Evolutionary conservation across 176 grass and related monocot species (phyloP).

Genomic region (Eleusine coracana): DNA sequence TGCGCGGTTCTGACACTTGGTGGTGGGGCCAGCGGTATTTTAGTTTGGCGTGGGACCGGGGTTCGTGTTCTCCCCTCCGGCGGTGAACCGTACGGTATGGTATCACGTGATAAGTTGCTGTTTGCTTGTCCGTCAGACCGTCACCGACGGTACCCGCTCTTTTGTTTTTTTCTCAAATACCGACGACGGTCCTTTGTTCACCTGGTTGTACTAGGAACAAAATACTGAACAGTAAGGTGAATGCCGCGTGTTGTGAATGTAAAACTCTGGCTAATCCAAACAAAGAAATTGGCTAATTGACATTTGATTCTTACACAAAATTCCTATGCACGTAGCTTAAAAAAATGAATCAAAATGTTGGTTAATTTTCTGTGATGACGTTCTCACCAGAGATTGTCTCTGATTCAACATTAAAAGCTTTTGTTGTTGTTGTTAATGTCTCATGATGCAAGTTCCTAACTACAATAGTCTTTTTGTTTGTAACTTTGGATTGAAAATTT

Average conservation of each 20-base stretch:
- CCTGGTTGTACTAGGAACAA: too few relatives aligned
- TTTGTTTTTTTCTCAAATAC: too few relatives aligned
- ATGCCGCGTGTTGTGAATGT: not conserved
- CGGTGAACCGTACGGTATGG: not conserved
- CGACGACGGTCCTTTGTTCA: too few relatives aligned
- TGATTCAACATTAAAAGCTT: too few relatives aligned
- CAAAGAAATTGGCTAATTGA: not conserved
- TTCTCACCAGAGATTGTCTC: too few relatives aligned
- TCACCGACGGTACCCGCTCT: too few relatives aligned
- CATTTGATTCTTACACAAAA: not conserved
- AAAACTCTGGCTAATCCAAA: not conserved
- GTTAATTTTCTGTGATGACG: too few relatives aligned
- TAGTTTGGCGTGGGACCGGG: not conserved
- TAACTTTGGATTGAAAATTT: too few relatives aligned
- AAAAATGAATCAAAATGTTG: too few relatives aligned
- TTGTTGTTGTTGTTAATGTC: too few relatives aligned
- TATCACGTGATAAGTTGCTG: not conserved
- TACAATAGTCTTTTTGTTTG: too few relatives aligned
- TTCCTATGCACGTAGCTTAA: not conserved
- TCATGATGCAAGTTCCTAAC: too few relatives aligned
- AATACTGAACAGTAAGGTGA: not conserved
- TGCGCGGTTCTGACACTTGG: conserved; percentile 33
- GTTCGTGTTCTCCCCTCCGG: not conserved
- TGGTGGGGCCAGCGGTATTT: conserved; percentile 1
- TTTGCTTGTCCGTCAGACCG: not conserved